phyloP scores from a whole-genome alignment of 306 rosid species.

The Citrullus colocynthis region DNA sequence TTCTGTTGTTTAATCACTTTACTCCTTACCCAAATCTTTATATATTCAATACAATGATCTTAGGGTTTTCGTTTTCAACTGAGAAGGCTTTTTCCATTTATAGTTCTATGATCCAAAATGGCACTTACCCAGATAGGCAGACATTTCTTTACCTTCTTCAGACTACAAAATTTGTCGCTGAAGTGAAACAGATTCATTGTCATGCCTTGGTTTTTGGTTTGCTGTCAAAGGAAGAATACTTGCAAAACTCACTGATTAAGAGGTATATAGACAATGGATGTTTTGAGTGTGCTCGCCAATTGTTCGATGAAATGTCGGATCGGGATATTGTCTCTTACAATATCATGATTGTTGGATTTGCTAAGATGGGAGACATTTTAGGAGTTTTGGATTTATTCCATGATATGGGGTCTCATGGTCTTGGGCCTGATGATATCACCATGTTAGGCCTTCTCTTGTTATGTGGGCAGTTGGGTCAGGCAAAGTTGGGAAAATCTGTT shows the following conservation, averaged over 20 bases:
- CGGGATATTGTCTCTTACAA: conserved; percentile 33
- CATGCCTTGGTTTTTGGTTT: conserved; percentile 38
- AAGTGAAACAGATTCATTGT: conserved; percentile 34
- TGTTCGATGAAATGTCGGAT: conserved; percentile 19
- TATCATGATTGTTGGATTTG: conserved; percentile 31
- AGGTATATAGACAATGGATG: conserved; percentile 25
- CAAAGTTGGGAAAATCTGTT: conserved; percentile 37
- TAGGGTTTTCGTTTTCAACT: conserved; percentile 23
- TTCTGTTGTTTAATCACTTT: conserved; percentile 30
- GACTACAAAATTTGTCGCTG: conserved; percentile 17
- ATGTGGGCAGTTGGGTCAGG: conserved; percentile 29
- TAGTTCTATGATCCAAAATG: conserved; percentile 25
- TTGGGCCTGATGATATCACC: conserved; percentile 35
- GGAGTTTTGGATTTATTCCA: conserved; percentile 23
- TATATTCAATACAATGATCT: conserved; percentile 42
- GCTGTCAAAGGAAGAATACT: conserved; percentile 21
- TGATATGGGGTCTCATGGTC: conserved; percentile 26
- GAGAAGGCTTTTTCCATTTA: conserved; percentile 25
- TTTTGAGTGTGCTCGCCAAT: conserved; percentile 19
- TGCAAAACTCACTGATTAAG: conserved; percentile 30
- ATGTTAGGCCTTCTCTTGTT: conserved; percentile 32
- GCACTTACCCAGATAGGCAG: conserved; percentile 28
- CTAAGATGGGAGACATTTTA: conserved; percentile 23
- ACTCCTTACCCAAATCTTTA: conserved; percentile 45
- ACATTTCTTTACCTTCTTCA: conserved; percentile 32